Evolutionary conservation across 129 eudicot species (phyloP).

Genomic region (Saussurea involucrata): DNA sequence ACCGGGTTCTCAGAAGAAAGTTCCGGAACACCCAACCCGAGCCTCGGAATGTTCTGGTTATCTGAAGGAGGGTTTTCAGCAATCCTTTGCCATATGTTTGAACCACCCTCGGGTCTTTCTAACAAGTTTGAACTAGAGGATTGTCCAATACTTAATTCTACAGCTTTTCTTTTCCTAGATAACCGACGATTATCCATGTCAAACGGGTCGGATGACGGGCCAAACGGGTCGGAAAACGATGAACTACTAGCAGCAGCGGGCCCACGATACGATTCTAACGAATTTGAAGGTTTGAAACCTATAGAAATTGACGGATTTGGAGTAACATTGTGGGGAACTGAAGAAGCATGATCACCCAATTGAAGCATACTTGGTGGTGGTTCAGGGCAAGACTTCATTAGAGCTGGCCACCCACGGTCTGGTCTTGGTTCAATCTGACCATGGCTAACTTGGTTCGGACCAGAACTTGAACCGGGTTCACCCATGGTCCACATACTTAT

Average conservation of each 20-base stretch:
- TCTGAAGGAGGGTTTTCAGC: constrained; percentile 34
- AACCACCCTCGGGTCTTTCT: constrained; percentile 39
- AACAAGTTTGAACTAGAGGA: constrained; percentile 50
- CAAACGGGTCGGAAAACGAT: constrained; percentile 41
- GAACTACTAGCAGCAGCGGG: constrained; percentile 33
- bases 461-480: constrained; percentile 52
- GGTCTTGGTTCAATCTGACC: constrained; percentile 28
- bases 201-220: constrained; percentile 16
- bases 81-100: constrained; percentile 33
- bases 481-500: constrained; percentile 47
- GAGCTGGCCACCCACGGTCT: constrained; percentile 51
- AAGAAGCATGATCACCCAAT: constrained; percentile 32
- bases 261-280: constrained; percentile 7
- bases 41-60: constrained; percentile 48
- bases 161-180: constrained; percentile 72
- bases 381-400: constrained; percentile 31
- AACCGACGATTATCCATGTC: constrained; percentile 48
- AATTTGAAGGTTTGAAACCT: background rate
- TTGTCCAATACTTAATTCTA: constrained; percentile 61
- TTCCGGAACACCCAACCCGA: constrained; percentile 48
- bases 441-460: constrained; percentile 11
- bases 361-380: constrained; percentile 39
- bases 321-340: constrained; percentile 37
- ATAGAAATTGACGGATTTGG: constrained; percentile 6
- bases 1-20: constrained; percentile 31